Percentiles rank a stretch among this genome's conserved stretches.
These are phyloP conservation scores for Apophysomyces variabilis DNA, from an alignment of 371 early-diverging fungal species.

Conservation along the genomic window DNA sequence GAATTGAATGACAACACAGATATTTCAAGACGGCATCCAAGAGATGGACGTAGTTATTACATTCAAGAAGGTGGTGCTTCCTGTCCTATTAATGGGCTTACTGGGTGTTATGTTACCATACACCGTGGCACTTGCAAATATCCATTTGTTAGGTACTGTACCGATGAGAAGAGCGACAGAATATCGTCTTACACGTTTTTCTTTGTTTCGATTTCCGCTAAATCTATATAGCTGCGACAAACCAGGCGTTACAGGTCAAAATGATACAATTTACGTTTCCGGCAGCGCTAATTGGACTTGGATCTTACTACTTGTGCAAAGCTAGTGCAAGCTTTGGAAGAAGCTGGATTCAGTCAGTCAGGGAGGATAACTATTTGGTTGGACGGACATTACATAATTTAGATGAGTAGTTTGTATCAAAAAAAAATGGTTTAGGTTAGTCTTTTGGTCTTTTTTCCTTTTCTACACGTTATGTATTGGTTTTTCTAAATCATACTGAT, in stretches of 20 bases:
- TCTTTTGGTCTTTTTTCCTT: no score
- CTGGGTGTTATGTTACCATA: slow-evolving; percentile 14
- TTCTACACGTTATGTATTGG: no score
- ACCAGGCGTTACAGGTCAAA: slow-evolving; percentile 23
- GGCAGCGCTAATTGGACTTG: slow-evolving; percentile 29
- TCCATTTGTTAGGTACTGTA: slow-evolving; percentile 16
- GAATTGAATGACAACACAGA: background rate
- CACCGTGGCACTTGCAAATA: slow-evolving; percentile 12
- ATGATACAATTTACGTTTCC: slow-evolving; percentile 49
- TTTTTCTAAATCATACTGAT: no score
- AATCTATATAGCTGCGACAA: slow-evolving; percentile 17
- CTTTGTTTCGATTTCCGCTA: no score
- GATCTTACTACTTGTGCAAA: slow-evolving; percentile 31
- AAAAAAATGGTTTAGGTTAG: background rate
- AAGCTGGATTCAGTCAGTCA: slow-evolving; percentile 55
- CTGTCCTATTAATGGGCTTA: slow-evolving; percentile 8
- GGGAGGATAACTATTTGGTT: slow-evolving; percentile 68
- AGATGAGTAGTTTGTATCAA: slow-evolving; percentile 24
- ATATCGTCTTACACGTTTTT: background rate
- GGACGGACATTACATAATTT: slow-evolving; percentile 71
- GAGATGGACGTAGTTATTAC: slow-evolving; percentile 13
- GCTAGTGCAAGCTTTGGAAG: slow-evolving; percentile 36
- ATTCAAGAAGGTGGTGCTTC: slow-evolving; percentile 16
- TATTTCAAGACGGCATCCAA: slow-evolving; percentile 12
- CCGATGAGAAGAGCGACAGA: background rate